Evolutionary conservation across 305 asterid genomes (phyloP).

Genomic region (Caryopteris hybrid): DNA sequence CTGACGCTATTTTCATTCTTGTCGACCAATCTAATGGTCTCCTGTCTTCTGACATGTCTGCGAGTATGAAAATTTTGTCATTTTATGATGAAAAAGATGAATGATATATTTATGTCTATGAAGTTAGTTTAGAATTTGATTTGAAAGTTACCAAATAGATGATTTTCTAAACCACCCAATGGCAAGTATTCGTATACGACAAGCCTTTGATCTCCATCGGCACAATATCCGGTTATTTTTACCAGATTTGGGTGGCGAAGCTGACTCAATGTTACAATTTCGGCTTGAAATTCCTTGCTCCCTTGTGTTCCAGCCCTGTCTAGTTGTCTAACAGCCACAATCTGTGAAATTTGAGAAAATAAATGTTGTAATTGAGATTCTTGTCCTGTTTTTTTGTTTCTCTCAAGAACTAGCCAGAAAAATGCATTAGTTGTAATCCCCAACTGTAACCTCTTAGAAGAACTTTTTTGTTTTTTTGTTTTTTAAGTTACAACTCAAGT

Average conservation of each 20-base stretch:
- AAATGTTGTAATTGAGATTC: neutral
- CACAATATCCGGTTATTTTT: conserved; percentile 71
- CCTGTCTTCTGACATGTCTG: conserved; percentile 29
- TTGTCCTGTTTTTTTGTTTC: too few species aligned
- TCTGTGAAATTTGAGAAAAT: conserved; percentile 24
- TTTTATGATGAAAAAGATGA: neutral
- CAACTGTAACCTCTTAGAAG: too few species aligned
- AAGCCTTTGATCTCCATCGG: conserved; percentile 92
- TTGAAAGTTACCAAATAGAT: conserved; percentile 51
- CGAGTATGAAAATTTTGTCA: neutral
- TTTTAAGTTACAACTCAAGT: too few species aligned
- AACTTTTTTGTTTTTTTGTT: too few species aligned
- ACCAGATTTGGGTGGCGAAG: conserved; percentile 68
- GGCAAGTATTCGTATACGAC: conserved; percentile 76
- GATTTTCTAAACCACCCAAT: conserved; percentile 42
- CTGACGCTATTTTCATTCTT: conserved; percentile 48
- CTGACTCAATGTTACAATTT: conserved; percentile 52
- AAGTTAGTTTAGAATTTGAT: neutral
- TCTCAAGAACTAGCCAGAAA: too few species aligned
- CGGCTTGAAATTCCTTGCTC: conserved; percentile 65
- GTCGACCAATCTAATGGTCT: conserved; percentile 37
- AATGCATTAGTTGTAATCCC: too few species aligned
- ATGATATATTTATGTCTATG: neutral
- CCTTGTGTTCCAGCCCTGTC: conserved; percentile 76
- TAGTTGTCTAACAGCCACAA: conserved; percentile 69